Base-by-base conservation (phyloP, 768 basidiomycete species). In the Coprinopsis sp. region DNA sequence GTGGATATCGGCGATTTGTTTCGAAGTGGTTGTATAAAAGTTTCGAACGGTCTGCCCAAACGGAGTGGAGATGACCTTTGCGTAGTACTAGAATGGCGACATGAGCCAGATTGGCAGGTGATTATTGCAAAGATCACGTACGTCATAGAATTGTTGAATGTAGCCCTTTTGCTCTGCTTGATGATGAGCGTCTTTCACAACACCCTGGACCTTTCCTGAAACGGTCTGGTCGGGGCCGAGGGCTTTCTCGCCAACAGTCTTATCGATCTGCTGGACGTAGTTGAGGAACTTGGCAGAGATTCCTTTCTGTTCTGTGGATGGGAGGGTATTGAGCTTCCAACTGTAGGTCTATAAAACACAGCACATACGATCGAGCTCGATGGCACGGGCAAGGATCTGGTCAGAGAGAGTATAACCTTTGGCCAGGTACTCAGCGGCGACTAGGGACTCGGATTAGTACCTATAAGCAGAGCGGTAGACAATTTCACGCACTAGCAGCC, bases 371-470 rank as follows among this genome's bases (percentile, higher is more conserved):
- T 90, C 87, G n/a, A 88, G 69, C 28, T 90, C 86, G 54, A 91
- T 90, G 37, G 90, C 86, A 39, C 77, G 77, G 54, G 86, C 73
- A 37, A 98, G 72, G 54, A 93, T 77, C 38, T 72, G 60, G 60
- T 98, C 94, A 14, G 82, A 81, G 22, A 98, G 76, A 41, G 59
- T 58, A 68, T 98, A 97, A 1, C 95, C 96, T 58, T 79, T 82
- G 1, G 95, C 91, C 36, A 99, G 78, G 64, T 94, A 91, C 64
- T 97, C 95, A 23, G 95, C 94, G 22, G 88, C 87, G 58, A 96
- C 91, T 81, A 21, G 41, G 25, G 7, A 18, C 40, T 6, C 25
- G 45, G 39, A 47, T 48, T 18, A 24, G 18, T 14, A 24, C 11
- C 19, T 10, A 33, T n/a, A 19, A 27, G 8, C 25, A 14, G 11